These are phyloP conservation scores for Pleurotus salmoneostramineus DNA, from an alignment of 768 basidiomycete genomes.

Conservation along the genomic window DNA sequence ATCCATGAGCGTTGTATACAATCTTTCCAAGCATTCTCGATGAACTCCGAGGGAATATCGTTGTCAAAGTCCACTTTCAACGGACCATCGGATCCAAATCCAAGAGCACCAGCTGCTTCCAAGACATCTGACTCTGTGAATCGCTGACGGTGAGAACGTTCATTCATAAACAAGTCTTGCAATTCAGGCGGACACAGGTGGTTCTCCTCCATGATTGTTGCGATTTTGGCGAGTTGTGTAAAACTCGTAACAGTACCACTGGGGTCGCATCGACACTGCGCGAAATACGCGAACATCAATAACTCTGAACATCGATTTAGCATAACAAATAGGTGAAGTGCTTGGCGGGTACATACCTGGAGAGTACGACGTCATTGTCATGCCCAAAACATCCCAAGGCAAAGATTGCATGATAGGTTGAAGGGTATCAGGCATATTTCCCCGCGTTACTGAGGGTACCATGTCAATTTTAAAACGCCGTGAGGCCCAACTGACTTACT, in stretches of 20 bases:
- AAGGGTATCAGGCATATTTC: constrained; percentile 39
- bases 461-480: not conserved
- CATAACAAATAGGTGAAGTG: not conserved
- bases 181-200: constrained; percentile 44
- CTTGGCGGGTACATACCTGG: constrained; percentile 40
- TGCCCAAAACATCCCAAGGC: constrained; percentile 49
- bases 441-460: constrained; percentile 44
- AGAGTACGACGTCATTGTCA: constrained; percentile 65
- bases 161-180: constrained; percentile 55
- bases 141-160: constrained; percentile 53
- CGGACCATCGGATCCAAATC: constrained; percentile 60
- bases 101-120: constrained; percentile 47
- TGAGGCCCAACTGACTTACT: constrained; percentile 39
- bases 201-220: constrained; percentile 43
- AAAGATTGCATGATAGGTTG: constrained; percentile 31
- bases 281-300: constrained; percentile 73
- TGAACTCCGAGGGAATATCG: constrained; percentile 66
- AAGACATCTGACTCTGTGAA: constrained; percentile 57
- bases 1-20: constrained; percentile 50
- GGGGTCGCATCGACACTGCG: constrained; percentile 81
- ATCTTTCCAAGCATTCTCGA: constrained; percentile 67
- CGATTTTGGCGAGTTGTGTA: constrained; percentile 48
- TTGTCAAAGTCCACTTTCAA: constrained; percentile 67
- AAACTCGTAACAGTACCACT: constrained; percentile 60
- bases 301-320: constrained; percentile 42